Base-by-base conservation (phyloP, 2,329 filamentous ascomycete genomes). In the Talaromyces sp. region DNA sequence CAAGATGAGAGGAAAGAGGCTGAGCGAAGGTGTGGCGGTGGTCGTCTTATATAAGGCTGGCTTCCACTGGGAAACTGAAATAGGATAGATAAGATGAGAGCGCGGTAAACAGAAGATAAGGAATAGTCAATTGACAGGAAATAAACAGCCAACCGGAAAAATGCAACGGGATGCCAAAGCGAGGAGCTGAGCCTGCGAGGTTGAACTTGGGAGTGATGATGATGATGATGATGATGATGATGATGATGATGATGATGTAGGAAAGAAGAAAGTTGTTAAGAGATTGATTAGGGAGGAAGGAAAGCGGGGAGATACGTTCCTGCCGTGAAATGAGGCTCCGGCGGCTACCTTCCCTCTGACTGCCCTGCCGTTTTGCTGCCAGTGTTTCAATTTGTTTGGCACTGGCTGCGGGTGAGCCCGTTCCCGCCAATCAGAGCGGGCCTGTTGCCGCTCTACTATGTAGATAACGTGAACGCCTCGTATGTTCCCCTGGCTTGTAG, bases 21-120 rank as follows among this genome's bases (percentile, higher is more conserved):
- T 61, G 59, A 55, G 59, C 48, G 35, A 46, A 55, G 33, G 48
- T 61, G 59, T 61, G 59, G 59, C 59, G 59, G 59, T 61, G 59
- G 48, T 23, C 59, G 18, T n/a, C 31, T 55, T 35, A 61, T 61
- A 44, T 44, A 44, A 55, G 58, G 18, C 33, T 57, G 21, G 35
- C 50, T 35, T 18, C 12, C 33, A 21, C 31, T 12, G n/a, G 35
- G 35, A 11, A 28, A 28, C 28, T 8, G 28, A 23, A 25, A 25
- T 25, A 3, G 3, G 11, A 6, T 5, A 12, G 54, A 39, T 6
- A 2, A 31, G 23, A 50, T 50, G 5, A 39, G 33, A 57, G 54
- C 18, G n/a, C 11, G 35, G 50, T 21, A 23, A n/a, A 23, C 2
- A 57, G 35, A 9, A 40, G 54, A 56, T 25, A 40, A 18, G 54